phyloP scores from a whole-genome alignment of 2,329 filamentous ascomycete species.

The Ascochyta pisi region DNA sequence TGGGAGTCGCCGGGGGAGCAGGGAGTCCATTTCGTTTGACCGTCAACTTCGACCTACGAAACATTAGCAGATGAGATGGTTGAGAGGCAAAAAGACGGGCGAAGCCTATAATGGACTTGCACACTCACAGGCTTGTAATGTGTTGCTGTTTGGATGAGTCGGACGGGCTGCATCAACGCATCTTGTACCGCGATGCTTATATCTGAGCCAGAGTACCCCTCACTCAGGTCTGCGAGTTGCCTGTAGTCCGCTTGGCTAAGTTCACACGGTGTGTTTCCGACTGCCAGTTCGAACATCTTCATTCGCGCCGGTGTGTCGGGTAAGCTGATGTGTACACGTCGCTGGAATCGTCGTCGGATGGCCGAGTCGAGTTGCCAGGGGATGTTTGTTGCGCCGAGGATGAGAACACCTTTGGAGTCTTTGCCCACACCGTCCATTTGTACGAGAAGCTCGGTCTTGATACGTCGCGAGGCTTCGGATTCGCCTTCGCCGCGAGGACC shows the following conservation, averaged over 20 bases:
- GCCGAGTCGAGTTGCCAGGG: constrained; percentile 98
- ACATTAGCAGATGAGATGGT: not conserved
- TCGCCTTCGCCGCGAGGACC: constrained; percentile 93
- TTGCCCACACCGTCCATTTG: constrained; percentile 99
- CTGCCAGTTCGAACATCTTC: constrained; percentile 92
- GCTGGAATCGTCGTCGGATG: constrained; percentile 93
- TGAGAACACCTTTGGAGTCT: constrained; percentile 90
- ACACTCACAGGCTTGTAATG: constrained; percentile 87
- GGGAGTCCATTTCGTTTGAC: constrained; percentile 74
- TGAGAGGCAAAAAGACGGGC: too few relatives aligned
- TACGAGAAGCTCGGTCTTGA: constrained; percentile 97
- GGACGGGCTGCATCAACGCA: constrained; percentile 94
- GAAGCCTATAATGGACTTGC: too few relatives aligned
- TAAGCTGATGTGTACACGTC: constrained; percentile 92
- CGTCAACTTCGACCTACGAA: constrained; percentile 72
- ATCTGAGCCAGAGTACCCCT: constrained; percentile 96
- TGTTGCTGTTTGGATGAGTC: constrained; percentile 95
- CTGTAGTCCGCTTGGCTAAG: constrained; percentile 80
- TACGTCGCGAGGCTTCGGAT: constrained; percentile 93
- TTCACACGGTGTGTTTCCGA: constrained; percentile 91
- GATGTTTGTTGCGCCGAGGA: constrained; percentile 96
- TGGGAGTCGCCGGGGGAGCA: constrained; percentile 90
- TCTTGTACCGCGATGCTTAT: constrained; percentile 95
- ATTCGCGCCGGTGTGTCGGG: constrained; percentile 87
- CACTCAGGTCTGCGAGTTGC: constrained; percentile 79